Evolutionary conservation across 2,329 filamentous ascomycete species (phyloP).

Genomic region (Stenocarpella maydis): DNA sequence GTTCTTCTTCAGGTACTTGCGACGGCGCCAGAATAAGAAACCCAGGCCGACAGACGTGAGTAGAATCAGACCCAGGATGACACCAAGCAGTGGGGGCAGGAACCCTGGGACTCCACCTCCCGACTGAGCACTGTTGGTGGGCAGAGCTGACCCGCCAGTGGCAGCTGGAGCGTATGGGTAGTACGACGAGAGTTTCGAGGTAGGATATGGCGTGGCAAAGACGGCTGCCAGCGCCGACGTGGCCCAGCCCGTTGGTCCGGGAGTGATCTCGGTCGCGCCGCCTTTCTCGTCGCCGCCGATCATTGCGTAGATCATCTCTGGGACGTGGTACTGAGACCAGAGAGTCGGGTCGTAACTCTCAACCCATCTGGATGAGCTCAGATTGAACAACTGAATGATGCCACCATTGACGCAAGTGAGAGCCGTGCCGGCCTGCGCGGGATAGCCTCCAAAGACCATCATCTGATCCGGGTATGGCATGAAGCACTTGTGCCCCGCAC

Average conservation of each 20-base stretch:
- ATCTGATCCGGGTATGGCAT: constrained; percentile 82
- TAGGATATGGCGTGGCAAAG: constrained; percentile 64
- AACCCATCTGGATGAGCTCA: constrained; percentile 74
- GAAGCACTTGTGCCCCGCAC: constrained; percentile 79
- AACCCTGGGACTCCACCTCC: constrained; percentile 60
- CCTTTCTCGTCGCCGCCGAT: constrained; percentile 74
- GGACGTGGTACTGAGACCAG: constrained; percentile 74
- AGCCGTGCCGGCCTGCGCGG: constrained; percentile 41
- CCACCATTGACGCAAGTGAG: constrained; percentile 58
- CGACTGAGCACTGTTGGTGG: constrained; percentile 34
- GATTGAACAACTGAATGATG: constrained; percentile 74
- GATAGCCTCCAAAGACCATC: constrained; percentile 77
- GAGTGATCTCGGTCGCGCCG: constrained; percentile 73
- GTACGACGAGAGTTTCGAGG: constrained; percentile 63
- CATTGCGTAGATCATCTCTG: constrained; percentile 65
- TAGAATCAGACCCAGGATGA: constrained; percentile 66
- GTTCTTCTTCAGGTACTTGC: constrained; percentile 51
- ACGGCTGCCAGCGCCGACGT: constrained; percentile 56
- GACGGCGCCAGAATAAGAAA: constrained; percentile 61
- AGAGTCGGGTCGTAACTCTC: constrained; percentile 72
- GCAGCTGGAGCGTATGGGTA: constrained; percentile 64
- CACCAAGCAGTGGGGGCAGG: constrained; percentile 68
- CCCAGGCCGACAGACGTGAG: constrained; percentile 60
- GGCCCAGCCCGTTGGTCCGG: constrained; percentile 66
- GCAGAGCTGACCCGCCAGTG: constrained; percentile 40